A percentile compares a stretch with the other conserved stretches of the same genome.
phyloP scores from a whole-genome alignment of 2,329 filamentous ascomycete genomes.

The Gnomoniopsis sp. region DNA sequence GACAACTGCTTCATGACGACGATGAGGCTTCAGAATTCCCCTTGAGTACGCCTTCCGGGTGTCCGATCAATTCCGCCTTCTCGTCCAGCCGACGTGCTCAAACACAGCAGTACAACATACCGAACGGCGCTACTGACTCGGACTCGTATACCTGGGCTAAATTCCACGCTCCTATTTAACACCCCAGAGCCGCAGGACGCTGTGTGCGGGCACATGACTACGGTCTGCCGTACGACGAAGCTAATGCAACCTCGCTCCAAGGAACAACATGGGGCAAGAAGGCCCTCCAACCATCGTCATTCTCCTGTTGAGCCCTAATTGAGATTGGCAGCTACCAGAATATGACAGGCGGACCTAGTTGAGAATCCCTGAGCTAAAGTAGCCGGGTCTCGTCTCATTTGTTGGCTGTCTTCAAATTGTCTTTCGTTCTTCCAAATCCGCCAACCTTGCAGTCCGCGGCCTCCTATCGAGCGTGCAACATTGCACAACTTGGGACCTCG shows the following conservation, averaged over 20 bases:
- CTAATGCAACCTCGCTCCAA: constrained; percentile 3
- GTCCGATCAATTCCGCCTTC: not conserved
- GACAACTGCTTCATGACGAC: too few relatives aligned
- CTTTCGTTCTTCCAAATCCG: not conserved
- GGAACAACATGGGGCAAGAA: not conserved
- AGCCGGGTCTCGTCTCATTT: not conserved
- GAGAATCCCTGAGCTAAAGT: not conserved
- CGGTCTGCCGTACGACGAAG: constrained; percentile 14
- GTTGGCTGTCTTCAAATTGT: not conserved
- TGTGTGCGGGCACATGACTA: not conserved
- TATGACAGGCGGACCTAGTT: not conserved
- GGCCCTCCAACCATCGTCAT: not conserved
- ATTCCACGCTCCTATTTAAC: not conserved
- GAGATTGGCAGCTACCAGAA: not conserved
- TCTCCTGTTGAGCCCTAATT: not conserved
- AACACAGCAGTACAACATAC: not conserved
- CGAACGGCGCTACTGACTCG: not conserved
- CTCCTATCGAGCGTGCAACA: not conserved
- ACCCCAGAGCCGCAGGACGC: not conserved
- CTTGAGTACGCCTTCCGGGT: too few relatives aligned
- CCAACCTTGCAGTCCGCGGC: too few relatives aligned
- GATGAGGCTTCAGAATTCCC: too few relatives aligned
- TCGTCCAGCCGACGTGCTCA: not conserved
- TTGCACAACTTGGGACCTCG: not conserved
- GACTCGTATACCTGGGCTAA: not conserved